A percentile compares a stretch with the other conserved stretches of the same genome.
Conservation (phyloP, 352 stramenopile species). For the Phytophthora brassicae region DNA sequence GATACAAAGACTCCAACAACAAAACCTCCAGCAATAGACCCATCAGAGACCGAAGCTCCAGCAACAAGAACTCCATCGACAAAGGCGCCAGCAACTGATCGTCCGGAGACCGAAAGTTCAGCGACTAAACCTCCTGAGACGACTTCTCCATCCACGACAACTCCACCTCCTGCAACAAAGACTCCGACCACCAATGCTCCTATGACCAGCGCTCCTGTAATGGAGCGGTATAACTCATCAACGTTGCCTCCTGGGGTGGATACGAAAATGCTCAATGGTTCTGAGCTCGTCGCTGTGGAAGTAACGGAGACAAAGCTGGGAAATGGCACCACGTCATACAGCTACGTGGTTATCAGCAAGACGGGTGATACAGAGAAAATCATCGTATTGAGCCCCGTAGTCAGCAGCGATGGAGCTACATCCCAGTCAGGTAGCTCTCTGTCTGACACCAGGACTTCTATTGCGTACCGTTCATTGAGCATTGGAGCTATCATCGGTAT, state of each 20-base stretch:
- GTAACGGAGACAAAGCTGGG: conserved; percentile 30
- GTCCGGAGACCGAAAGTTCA: not conserved
- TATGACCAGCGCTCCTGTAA: conserved; percentile 11
- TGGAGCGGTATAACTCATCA: conserved; percentile 40
- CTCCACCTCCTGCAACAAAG: not conserved
- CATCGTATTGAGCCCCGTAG: conserved; percentile 13
- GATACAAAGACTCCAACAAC: not conserved
- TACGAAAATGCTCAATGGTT: conserved; percentile 37
- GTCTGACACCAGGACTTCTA: not conserved
- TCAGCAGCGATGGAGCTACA: not conserved
- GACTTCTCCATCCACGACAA: not conserved
- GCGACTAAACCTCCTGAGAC: not conserved
- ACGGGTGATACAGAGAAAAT: conserved; percentile 15
- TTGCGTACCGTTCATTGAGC: not conserved
- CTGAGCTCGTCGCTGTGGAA: conserved; percentile 40
- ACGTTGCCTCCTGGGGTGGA: conserved; percentile 36
- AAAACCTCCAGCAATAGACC: not conserved
- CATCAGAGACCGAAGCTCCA: not conserved
- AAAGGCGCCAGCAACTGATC: not conserved
- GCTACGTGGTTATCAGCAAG: conserved; percentile 42
- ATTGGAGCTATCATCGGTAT: conserved; percentile 11
- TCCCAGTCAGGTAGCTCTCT: conserved; percentile 1
- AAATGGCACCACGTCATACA: conserved; percentile 32
- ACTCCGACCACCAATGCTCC: conserved; percentile 1
- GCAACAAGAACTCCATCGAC: not conserved